phyloP scores from a whole-genome alignment of 129 eudicot genomes.

The Centella asiatica region DNA sequence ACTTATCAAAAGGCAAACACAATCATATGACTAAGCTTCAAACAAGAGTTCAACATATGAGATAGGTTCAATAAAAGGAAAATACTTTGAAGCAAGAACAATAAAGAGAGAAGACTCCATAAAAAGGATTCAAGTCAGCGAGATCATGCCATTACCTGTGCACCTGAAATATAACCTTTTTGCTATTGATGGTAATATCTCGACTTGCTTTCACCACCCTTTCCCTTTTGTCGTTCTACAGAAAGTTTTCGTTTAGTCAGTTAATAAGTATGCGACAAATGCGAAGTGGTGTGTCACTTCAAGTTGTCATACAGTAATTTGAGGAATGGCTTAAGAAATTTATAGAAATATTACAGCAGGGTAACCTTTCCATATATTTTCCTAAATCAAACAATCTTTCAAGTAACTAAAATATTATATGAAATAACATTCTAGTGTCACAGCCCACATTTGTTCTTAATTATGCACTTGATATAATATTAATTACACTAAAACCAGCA shows the following conservation, averaged over 20 bases:
- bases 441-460: no score
- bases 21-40: background rate
- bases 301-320: no score
- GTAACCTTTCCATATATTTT: no score
- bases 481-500: no score
- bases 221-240: constrained; percentile 95
- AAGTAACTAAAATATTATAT: no score
- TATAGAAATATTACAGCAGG: no score
- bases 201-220: constrained; percentile 97
- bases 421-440: no score
- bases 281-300: no score
- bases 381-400: no score
- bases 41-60: no score
- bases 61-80: background rate
- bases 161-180: constrained; percentile 96
- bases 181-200: constrained; percentile 94
- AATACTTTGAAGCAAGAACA: background rate
- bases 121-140: background rate
- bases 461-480: no score
- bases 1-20: background rate
- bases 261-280: background rate
- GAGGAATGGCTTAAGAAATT: no score
- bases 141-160: constrained; percentile 55
- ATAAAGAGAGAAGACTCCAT: background rate
- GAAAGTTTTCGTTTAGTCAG: constrained; percentile 6